Evolutionary conservation across 179 eudicot genomes (phyloP).

Genomic region (Drosera spatulata): DNA sequence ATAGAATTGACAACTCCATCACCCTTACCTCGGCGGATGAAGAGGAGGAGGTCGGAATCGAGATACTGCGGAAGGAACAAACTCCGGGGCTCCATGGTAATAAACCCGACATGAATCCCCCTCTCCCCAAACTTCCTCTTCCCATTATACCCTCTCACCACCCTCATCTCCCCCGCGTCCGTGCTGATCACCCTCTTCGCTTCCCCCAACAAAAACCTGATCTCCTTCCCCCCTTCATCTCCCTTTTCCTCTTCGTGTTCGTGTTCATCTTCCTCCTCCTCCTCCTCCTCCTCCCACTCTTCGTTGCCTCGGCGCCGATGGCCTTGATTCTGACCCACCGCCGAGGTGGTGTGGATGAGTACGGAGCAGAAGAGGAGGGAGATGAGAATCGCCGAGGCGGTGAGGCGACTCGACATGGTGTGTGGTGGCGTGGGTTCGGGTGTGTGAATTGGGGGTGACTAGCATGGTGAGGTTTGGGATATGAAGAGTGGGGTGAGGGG

Average conservation of each 20-base stretch:
- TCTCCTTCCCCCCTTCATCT: constrained; percentile 6
- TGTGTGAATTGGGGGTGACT: too few species aligned
- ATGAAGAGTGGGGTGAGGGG: too few species aligned
- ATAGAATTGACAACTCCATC: constrained; percentile 4
- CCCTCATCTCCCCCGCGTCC: constrained; percentile 66
- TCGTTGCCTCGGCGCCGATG: constrained; percentile 1
- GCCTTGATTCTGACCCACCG: too few species aligned
- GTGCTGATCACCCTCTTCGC: constrained; percentile 39
- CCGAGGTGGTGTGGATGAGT: too few species aligned
- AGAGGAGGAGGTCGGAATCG: constrained; percentile 58
- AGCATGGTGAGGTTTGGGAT: too few species aligned
- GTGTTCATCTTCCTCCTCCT: background rate
- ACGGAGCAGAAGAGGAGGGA: too few species aligned
- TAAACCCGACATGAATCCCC: constrained; percentile 59
- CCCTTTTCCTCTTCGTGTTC: constrained; percentile 1
- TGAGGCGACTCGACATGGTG: too few species aligned
- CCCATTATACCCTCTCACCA: constrained; percentile 30
- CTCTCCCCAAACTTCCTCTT: constrained; percentile 8
- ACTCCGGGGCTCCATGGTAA: constrained; percentile 68
- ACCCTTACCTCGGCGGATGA: constrained; percentile 41
- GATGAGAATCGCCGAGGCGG: too few species aligned
- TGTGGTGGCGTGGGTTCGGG: too few species aligned
- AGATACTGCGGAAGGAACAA: constrained; percentile 75
- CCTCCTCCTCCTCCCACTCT: background rate
- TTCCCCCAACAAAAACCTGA: constrained; percentile 29